Percentiles rank a stretch among this genome's conserved stretches.
These are phyloP conservation scores for Blastobotrys attinorum DNA, from an alignment of 805 yeast species.

Conservation along the genomic window DNA sequence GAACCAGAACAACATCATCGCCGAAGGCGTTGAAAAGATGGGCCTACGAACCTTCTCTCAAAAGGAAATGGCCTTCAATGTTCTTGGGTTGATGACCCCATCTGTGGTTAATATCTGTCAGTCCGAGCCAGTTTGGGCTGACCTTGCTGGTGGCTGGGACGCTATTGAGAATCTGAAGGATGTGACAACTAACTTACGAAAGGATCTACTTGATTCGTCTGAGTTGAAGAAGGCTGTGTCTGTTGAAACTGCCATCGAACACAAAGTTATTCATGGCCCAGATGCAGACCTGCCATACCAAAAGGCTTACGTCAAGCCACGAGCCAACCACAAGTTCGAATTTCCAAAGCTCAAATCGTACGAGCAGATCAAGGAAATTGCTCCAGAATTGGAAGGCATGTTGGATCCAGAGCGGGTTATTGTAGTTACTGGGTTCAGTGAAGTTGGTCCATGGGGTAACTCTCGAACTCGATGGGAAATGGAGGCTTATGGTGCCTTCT, in stretches of 20 bases:
- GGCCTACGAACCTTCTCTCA: conserved; percentile 99
- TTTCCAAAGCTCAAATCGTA: conserved; percentile 85
- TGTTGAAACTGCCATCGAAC: conserved; percentile 85
- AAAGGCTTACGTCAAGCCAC: conserved; percentile 74
- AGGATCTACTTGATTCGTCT: conserved; percentile 64
- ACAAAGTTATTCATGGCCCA: conserved; percentile 77
- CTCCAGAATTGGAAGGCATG: conserved; percentile 75
- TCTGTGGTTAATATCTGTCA: conserved; percentile 80
- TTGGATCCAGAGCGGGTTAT: conserved; percentile 85
- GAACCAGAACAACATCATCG: conserved; percentile 94
- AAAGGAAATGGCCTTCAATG: conserved; percentile 98
- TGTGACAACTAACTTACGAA: conserved; percentile 70
- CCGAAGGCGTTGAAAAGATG: conserved; percentile 91
- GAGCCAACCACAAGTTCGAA: conserved; percentile 88
- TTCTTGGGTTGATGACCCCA: conserved; percentile 88
- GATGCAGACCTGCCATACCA: conserved; percentile 79
- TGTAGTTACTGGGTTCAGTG: conserved; percentile 96
- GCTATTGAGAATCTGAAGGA: conserved; percentile 87
- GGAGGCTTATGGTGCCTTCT: conserved; percentile 93
- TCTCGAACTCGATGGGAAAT: conserved; percentile 99
- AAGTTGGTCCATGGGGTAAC: conserved; percentile 99
- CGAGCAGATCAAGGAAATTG: conserved; percentile 56
- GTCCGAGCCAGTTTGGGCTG: conserved; percentile 93
- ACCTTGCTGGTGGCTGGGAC: conserved; percentile 97
- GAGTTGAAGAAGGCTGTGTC: conserved; percentile 95